Evolutionary conservation across 768 basidiomycete species (phyloP).

Genomic region (Tricholoma saponaceum): DNA sequence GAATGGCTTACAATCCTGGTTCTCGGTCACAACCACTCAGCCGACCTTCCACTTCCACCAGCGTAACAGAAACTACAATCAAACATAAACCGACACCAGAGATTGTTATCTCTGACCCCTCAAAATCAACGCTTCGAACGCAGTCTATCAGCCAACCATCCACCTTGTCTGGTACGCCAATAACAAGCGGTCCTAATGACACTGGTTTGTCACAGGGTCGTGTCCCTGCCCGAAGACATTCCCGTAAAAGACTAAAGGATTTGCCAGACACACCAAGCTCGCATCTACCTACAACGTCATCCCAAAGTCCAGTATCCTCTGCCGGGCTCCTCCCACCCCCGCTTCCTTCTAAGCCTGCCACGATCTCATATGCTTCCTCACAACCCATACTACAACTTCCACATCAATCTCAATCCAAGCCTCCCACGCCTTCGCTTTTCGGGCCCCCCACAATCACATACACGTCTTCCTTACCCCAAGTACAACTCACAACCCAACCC

Average conservation of each 20-base stretch:
- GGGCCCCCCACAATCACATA: neutral
- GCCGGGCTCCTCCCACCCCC: neutral
- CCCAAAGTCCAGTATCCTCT: too few species aligned
- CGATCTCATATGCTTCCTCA: neutral
- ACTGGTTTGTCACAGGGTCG: neutral
- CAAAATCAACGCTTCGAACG: neutral
- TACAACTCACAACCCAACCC: neutral
- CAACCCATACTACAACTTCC: neutral
- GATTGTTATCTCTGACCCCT: constrained; percentile 2
- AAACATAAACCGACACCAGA: neutral
- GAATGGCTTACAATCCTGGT: neutral
- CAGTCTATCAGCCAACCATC: neutral
- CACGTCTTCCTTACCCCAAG: neutral
- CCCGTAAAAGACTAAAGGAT: neutral
- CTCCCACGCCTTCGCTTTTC: neutral
- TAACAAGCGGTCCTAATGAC: neutral
- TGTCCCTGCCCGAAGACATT: neutral
- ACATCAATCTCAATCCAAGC: neutral
- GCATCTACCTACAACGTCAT: neutral
- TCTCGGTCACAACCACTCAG: neutral
- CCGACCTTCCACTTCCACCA: neutral
- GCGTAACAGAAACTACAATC: neutral
- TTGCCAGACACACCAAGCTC: neutral
- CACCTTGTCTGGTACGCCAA: neutral
- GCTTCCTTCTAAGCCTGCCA: neutral